Evolutionary conservation across 129 eudicot species (phyloP), one percentile per base, ranked within the genome.

Genomic region (Heracleum sosnowskyi): DNA sequence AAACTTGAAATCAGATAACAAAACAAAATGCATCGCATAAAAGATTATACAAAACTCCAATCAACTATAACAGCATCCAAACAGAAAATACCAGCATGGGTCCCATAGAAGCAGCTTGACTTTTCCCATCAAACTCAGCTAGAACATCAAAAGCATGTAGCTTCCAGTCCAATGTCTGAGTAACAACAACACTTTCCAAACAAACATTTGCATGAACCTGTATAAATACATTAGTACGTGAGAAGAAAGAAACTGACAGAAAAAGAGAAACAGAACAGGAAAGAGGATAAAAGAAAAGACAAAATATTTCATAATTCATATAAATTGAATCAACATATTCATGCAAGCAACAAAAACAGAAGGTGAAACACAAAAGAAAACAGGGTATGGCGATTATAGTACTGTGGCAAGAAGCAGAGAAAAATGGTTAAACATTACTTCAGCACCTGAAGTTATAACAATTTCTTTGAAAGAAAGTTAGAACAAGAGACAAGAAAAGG

Each of bases 131-230:
- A 81, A 87, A 91, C 83, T 95, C 98, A 12, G 98, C 90, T 28
- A 95, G 85, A 86, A 91, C 96, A 85, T 95, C 98, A 88, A 95
- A 95, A 49, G 97, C 98, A 86, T 95, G 98, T 83, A 95, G 81
- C 80, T 95, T 95, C 98, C 98, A 95, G 85, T 91, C 98, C 85
- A 95, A 82, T 45, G 98, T 91, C 86, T 86, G 96, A 76, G 98
- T 95, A 69, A 95, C 98, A 74, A 95, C 98, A 79, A 95, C 97
- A 86, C 97, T 95, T 82, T 91, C 93, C 92, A 95, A 77, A 80
- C 98, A 95, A 85, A 95, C 97, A 87, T 95, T 95, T 81, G 91
- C 97, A 85, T 95, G 98, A 51, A 95, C 93, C 98, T 95, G 86
- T 74, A 83, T 70, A 51, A 75, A 39, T 18, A 68, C 60, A 24